phyloP scores from a whole-genome alignment of 805 yeast species.

The Schwanniomyces yamadae region DNA sequence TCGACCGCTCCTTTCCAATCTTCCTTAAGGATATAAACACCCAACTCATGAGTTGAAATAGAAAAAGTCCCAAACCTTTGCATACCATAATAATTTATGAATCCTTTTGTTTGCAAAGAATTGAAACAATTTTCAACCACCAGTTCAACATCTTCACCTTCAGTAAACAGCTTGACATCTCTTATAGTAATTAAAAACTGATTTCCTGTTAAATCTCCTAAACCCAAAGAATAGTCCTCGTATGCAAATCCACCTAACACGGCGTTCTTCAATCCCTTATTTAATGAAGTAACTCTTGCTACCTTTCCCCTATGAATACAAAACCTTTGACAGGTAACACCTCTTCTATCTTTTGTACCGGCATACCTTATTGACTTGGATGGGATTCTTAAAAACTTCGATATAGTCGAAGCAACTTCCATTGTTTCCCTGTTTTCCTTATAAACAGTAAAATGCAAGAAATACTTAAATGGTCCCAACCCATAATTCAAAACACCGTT shows the following conservation, averaged over 20 bases:
- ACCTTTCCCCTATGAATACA: constrained; percentile 68
- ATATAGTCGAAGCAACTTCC: constrained; percentile 81
- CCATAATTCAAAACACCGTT: constrained; percentile 65
- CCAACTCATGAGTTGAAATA: constrained; percentile 84
- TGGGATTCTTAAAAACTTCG: constrained; percentile 75
- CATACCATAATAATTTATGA: constrained; percentile 95
- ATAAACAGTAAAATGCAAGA: constrained; percentile 74
- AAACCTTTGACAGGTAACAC: constrained; percentile 84
- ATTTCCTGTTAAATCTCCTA: constrained; percentile 88
- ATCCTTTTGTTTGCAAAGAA: constrained; percentile 67
- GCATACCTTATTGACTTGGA: constrained; percentile 73
- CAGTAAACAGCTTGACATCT: constrained; percentile 51
- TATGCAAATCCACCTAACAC: constrained; percentile 78
- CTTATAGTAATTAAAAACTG: constrained; percentile 84
- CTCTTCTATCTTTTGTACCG: constrained; percentile 97
- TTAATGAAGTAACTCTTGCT: constrained; percentile 73
- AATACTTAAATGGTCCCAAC: constrained; percentile 68
- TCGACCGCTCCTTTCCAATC: constrained; percentile 83
- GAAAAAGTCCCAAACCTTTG: constrained; percentile 97
- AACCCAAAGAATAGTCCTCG: constrained; percentile 54
- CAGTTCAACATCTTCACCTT: constrained; percentile 35
- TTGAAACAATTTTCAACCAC: constrained; percentile 52
- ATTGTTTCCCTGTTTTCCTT: constrained; percentile 96
- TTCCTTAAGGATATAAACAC: constrained; percentile 64
- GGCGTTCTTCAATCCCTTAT: constrained; percentile 73